Evolutionary conservation across 164 flowering plant genomes (phyloP).

Genomic region (Cinnamomum micranthum): DNA sequence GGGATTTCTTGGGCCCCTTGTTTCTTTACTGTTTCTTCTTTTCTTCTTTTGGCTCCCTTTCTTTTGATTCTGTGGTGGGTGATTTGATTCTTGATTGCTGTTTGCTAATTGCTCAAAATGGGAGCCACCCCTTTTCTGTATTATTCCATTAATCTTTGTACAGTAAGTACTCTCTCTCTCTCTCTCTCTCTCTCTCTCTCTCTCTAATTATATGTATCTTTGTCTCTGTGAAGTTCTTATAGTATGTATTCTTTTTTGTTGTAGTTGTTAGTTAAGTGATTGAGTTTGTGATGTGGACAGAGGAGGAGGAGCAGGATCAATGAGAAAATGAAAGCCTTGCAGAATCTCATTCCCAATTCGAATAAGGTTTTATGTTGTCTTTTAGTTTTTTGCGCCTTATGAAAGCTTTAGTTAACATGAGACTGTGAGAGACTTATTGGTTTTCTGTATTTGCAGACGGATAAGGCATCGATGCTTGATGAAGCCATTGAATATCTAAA

Average conservation of each 20-base stretch:
- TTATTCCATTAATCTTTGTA: not conserved
- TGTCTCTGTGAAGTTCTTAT: too few species aligned
- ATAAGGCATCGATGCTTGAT: conserved; percentile 88
- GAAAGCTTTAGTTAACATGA: not conserved
- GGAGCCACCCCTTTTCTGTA: not conserved
- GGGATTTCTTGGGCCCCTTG: not conserved
- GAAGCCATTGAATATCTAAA: conserved; percentile 87
- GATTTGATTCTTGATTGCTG: too few species aligned
- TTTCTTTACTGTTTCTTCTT: too few species aligned
- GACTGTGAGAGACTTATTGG: conserved; percentile 1
- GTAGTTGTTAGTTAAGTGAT: not conserved
- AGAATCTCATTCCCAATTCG: conserved; percentile 77
- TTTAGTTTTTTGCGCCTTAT: not conserved
- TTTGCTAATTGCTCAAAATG: too few species aligned
- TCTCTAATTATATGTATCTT: not conserved
- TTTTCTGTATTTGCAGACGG: conserved; percentile 42
- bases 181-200: too few species aligned
- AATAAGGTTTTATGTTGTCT: conserved; percentile 45
- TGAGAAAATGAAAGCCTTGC: conserved; percentile 90
- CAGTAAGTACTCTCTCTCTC: not conserved
- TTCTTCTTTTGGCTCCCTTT: not conserved
- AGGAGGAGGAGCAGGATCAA: conserved; percentile 87
- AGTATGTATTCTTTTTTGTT: not conserved
- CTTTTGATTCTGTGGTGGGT: too few species aligned
- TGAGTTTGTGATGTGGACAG: conserved; percentile 34